Evolutionary conservation across 2,329 filamentous ascomycete species (phyloP), one percentile per base, ranked within the genome.

Genomic region (Akanthomyces dipterigenus): DNA sequence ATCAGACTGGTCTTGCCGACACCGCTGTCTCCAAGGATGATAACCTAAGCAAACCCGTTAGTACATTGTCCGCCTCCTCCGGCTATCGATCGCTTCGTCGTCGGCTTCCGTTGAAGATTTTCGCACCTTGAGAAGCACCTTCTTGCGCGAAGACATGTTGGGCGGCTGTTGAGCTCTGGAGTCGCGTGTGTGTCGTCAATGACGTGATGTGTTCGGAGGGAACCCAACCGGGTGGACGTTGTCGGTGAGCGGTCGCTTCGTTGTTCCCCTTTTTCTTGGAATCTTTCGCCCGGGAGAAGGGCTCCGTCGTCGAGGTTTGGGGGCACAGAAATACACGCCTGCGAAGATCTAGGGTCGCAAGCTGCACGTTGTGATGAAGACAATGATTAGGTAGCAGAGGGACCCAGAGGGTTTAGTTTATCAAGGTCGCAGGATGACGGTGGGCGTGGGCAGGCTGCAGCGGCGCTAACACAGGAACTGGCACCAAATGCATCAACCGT

Each of bases 1-100:
- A 99, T 99, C 85, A 99, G 87, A 78, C 92, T 97, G 64, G 95
- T 99, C 85, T 99, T 99, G 76, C 95, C 95, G 65, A 99, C 95
- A 79, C 95, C 95, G 77, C 93, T 98, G 77, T 99, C 95, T 70
- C 95, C 95, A 69, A 99, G 88, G 78, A 99, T 98, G 72, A 99
- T 99, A 72, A 99, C 93, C 93, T 98, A 70, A 50, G 66, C 16
- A 53, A 34, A 61, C 36, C 51, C 28, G 64, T 68, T 62, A 68
- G 64, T 57, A 65, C 60, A 34, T 14, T 18, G 22, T 45, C 36
- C 26, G n/a, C 5, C 50, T 9, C 11, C 31, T 3, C 42, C 43
- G 14, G n/a, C 20, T 38, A 24, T 24, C 43, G 4, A 20, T 28
- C 26, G 20, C 22, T 16, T 22, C 50, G 31, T 43, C 64, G 46